phyloP scores from a whole-genome alignment of 345 rosid genomes.

The Gossypium herbaceum region DNA sequence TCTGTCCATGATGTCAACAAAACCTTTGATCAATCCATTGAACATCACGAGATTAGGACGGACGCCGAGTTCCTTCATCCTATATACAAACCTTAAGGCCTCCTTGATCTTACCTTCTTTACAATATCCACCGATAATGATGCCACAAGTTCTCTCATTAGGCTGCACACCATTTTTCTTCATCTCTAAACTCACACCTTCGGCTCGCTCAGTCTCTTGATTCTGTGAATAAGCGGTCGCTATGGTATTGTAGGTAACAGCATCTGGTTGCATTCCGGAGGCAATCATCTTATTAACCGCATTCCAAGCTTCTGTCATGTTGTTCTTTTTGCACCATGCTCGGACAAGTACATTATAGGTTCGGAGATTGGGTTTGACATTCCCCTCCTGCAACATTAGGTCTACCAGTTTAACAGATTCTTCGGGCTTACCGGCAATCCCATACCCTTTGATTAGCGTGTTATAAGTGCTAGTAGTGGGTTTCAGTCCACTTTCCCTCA shows the following conservation, averaged over 20 bases:
- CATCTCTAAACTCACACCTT: conserved; percentile 42
- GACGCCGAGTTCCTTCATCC: conserved; percentile 47
- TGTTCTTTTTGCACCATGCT: conserved; percentile 64
- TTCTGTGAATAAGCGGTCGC: conserved; percentile 50
- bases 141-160: conserved; percentile 57
- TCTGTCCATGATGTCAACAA: conserved; percentile 56
- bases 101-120: conserved; percentile 50
- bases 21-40: conserved; percentile 59
- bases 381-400: conserved; percentile 37
- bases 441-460: conserved; percentile 62
- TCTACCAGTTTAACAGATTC: conserved; percentile 48
- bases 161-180: conserved; percentile 37
- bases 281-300: conserved; percentile 46
- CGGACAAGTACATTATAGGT: conserved; percentile 57
- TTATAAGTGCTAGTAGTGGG: conserved; percentile 60
- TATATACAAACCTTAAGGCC: conserved; percentile 47
- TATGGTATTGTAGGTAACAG: conserved; percentile 59
- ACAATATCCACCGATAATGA: conserved; percentile 50
- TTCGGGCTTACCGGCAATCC: conserved; percentile 53
- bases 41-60: conserved; percentile 50
- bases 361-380: conserved; percentile 49
- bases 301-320: conserved; percentile 51
- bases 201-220: conserved; percentile 47
- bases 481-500: conserved; percentile 51
- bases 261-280: conserved; percentile 48